Percentiles rank a stretch among this genome's conserved stretches.
Conservation (phyloP, 306 rosid genomes). For the Abrus pulchellus region DNA sequence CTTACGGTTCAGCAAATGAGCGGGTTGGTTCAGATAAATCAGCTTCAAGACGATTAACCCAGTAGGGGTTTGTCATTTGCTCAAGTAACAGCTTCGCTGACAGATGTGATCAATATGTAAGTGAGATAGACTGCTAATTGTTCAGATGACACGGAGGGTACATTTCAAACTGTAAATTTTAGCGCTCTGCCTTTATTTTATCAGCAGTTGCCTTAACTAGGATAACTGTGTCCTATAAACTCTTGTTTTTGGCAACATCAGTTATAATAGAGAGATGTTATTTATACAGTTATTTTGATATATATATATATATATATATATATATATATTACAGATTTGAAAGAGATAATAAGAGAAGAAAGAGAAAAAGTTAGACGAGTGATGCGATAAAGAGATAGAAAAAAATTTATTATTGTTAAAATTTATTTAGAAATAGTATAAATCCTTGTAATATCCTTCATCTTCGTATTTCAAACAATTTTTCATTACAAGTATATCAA, state of each 20-base stretch:
- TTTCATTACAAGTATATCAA: neutral
- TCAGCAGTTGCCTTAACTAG: neutral
- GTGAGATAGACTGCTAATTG: conserved; percentile 43
- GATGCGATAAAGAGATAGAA: too few species aligned
- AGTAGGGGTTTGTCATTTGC: conserved; percentile 34
- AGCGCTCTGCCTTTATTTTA: neutral
- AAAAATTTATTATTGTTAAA: too few species aligned
- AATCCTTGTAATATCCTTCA: neutral
- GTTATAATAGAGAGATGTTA: too few species aligned
- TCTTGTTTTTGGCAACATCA: neutral
- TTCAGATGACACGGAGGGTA: conserved; percentile 49
- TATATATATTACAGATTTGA: too few species aligned
- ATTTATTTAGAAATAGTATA: too few species aligned
- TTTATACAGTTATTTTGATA: too few species aligned
- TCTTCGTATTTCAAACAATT: neutral
- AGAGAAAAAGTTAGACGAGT: too few species aligned
- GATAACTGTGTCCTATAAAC: neutral
- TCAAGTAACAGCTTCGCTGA: conserved; percentile 36
- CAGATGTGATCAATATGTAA: conserved; percentile 46
- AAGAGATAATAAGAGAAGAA: too few species aligned
- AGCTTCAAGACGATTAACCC: conserved; percentile 46
- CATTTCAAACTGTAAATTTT: conserved; percentile 47
- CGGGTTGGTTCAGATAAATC: conserved; percentile 43
- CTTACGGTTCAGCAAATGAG: conserved; percentile 54
- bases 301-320: too few species aligned